These are phyloP conservation scores for Candida gigantensis DNA, from an alignment of 1,139 yeast genomes.

Conservation along the genomic window DNA sequence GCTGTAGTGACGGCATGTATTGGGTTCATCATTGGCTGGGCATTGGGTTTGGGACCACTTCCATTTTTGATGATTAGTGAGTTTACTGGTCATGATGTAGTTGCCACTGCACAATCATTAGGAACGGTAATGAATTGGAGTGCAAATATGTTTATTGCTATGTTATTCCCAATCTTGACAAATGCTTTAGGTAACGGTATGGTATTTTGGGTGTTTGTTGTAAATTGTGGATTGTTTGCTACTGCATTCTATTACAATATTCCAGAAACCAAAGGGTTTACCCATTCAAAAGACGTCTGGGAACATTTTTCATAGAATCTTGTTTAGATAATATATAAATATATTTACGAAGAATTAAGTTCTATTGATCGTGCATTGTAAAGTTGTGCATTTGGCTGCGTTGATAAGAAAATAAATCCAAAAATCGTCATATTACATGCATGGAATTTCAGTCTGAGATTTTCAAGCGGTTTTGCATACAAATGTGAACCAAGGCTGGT, in stretches of 20 bases:
- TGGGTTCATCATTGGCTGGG: slow-evolving; percentile 73
- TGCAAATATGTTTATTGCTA: slow-evolving; percentile 77
- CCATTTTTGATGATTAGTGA: slow-evolving; percentile 86
- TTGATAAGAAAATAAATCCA: too few relatives aligned
- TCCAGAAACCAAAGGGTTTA: slow-evolving; percentile 38
- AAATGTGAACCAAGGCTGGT: too few relatives aligned
- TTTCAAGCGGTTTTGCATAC: too few relatives aligned
- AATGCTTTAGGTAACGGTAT: slow-evolving; percentile 28
- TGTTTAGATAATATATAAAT: not conserved
- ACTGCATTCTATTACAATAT: slow-evolving; percentile 23
- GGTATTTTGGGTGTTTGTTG: slow-evolving; percentile 32
- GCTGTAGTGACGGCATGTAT: slow-evolving; percentile 62
- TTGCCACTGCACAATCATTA: slow-evolving; percentile 81
- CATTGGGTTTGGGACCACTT: slow-evolving; percentile 87
- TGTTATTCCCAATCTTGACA: slow-evolving; percentile 59
- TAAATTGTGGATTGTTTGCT: slow-evolving; percentile 23
- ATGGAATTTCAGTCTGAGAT: too few relatives aligned
- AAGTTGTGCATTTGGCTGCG: too few relatives aligned
- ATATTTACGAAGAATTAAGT: too few relatives aligned
- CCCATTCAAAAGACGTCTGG: slow-evolving; percentile 34
- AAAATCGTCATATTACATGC: too few relatives aligned
- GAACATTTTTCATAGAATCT: slow-evolving; percentile 7
- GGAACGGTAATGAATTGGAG: slow-evolving; percentile 88
- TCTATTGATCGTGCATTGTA: too few relatives aligned
- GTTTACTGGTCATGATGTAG: slow-evolving; percentile 70